Conservation (phyloP, 768 basidiomycete genomes). For the Multifurca ochricompacta region DNA sequence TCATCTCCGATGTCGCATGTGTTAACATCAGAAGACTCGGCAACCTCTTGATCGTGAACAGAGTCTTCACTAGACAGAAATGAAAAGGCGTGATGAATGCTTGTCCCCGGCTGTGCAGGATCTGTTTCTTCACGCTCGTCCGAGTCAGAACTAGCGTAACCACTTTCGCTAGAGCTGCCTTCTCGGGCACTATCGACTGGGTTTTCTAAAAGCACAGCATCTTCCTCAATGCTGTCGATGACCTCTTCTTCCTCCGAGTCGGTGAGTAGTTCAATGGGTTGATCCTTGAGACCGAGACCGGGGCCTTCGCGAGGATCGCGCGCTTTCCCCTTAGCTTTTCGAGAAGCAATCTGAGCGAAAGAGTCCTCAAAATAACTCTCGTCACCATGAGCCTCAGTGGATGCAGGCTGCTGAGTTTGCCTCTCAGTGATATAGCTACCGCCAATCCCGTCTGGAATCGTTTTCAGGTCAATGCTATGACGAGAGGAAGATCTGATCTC, state of each 20-base stretch:
- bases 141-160: conserved; percentile 22
- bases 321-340: conserved; percentile 45
- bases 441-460: background rate
- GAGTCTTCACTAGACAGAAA: conserved; percentile 21
- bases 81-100: background rate
- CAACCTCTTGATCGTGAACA: conserved; percentile 27
- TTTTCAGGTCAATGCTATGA: conserved; percentile 2
- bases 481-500: conserved; percentile 13
- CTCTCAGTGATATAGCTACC: conserved; percentile 17
- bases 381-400: conserved; percentile 25
- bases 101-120: conserved; percentile 17
- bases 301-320: conserved; percentile 56
- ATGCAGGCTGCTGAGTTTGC: conserved; percentile 20
- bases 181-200: conserved; percentile 39
- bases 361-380: conserved; percentile 41
- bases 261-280: conserved; percentile 41
- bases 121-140: conserved; percentile 20
- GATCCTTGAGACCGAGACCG: conserved; percentile 36
- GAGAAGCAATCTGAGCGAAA: conserved; percentile 45
- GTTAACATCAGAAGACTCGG: conserved; percentile 22
- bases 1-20: conserved; percentile 14
- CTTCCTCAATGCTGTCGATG: conserved; percentile 25
- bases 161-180: conserved; percentile 18
- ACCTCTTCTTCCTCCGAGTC: conserved; percentile 32
- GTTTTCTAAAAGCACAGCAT: conserved; percentile 33